Evolutionary conservation across 2,329 filamentous ascomycete species (phyloP).

Genomic region (Venturiaceae sp.): DNA sequence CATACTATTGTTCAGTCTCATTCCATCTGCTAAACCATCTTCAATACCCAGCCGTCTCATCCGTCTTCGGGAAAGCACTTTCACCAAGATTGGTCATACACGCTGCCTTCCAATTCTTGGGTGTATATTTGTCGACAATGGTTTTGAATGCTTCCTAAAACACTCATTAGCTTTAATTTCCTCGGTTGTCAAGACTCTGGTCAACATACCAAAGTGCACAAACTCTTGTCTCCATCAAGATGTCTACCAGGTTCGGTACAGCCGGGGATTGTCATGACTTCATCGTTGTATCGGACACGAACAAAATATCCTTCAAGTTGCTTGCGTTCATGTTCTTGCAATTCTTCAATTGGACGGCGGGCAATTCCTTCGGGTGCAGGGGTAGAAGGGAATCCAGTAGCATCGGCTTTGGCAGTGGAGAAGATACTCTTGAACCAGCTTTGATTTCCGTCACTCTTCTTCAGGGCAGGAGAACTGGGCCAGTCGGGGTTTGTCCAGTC

Average conservation of each 20-base stretch:
- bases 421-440: constrained; percentile 2
- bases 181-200: neutral
- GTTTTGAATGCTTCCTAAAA: constrained; percentile 75
- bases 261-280: constrained; percentile 69
- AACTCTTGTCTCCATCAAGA: constrained; percentile 73
- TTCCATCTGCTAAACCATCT: no score
- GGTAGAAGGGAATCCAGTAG: neutral
- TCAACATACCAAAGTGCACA: constrained; percentile 70
- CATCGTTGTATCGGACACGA: constrained; percentile 83
- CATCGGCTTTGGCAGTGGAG: neutral
- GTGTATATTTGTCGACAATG: constrained; percentile 85
- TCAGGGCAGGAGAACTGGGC: constrained; percentile 1
- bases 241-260: constrained; percentile 72
- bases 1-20: no score
- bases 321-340: constrained; percentile 48
- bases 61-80: constrained; percentile 36
- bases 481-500: neutral
- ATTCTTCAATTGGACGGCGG: constrained; percentile 46
- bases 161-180: constrained; percentile 3
- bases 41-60: constrained; percentile 22
- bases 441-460: neutral
- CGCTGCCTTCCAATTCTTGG: constrained; percentile 62
- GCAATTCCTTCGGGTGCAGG: constrained; percentile 38
- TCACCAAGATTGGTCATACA: constrained; percentile 50
- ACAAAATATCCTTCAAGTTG: constrained; percentile 73